phyloP scores from a whole-genome alignment of 108 stramenopile species.

The Skeletonema tropicum region DNA sequence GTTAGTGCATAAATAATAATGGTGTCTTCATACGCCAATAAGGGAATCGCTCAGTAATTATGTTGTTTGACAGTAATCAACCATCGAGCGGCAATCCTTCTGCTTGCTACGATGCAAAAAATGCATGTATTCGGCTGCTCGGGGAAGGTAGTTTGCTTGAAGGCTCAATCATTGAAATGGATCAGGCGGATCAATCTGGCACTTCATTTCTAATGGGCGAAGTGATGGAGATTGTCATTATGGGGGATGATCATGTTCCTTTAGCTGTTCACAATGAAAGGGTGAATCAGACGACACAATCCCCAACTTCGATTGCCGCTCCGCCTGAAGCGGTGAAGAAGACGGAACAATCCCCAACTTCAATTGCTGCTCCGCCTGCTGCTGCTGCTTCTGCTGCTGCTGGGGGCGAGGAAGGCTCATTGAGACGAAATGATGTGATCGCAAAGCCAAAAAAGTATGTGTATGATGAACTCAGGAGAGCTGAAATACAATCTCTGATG shows the following conservation, averaged over 20 bases:
- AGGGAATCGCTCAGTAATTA: too few relatives aligned
- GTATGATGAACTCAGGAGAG: conserved; percentile 1
- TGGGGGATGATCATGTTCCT: conserved; percentile 18
- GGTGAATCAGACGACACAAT: background rate
- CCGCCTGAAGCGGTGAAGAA: too few relatives aligned
- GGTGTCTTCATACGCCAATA: too few relatives aligned
- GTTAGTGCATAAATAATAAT: background rate
- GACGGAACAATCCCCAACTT: background rate
- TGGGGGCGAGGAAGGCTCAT: background rate
- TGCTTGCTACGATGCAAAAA: conserved; percentile 2
- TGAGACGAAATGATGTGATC: background rate
- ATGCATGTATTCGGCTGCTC: background rate
- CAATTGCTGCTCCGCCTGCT: background rate
- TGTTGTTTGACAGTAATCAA: too few relatives aligned
- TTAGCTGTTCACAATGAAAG: conserved; percentile 20
- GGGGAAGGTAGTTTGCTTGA: conserved; percentile 9
- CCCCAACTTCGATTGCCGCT: background rate
- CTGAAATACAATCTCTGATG: conserved; percentile 22
- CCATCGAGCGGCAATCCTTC: background rate
- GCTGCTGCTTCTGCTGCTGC: too few relatives aligned
- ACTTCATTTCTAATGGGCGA: conserved; percentile 16
- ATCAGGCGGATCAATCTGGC: conserved; percentile 9
- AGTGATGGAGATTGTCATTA: conserved; percentile 32
- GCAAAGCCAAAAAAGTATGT: background rate
- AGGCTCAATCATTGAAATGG: conserved; percentile 25